These are phyloP conservation scores for Phytophthora crassamura DNA, from an alignment of 352 stramenopile species.

Conservation along the genomic window DNA sequence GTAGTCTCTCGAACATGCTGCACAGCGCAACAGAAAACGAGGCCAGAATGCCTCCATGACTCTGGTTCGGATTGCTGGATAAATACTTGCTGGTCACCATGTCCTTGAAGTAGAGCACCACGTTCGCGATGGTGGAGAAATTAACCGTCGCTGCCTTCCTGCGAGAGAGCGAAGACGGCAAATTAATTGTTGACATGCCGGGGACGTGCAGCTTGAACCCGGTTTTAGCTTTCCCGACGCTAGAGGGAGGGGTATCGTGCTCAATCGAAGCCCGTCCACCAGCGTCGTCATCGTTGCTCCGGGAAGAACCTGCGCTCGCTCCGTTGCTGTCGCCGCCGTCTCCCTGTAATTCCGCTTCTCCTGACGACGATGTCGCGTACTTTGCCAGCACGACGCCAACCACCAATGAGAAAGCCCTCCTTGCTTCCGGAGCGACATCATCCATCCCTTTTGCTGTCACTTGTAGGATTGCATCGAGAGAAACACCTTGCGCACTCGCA, in stretches of 20 bases:
- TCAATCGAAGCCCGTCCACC: constrained; percentile 35
- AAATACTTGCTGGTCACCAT: constrained; percentile 70
- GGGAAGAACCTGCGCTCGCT: constrained; percentile 11
- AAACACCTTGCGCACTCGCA: constrained; percentile 39
- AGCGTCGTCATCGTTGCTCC: constrained; percentile 41
- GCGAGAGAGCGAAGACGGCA: constrained; percentile 54
- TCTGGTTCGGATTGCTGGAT: constrained; percentile 52
- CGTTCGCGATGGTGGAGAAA: constrained; percentile 79
- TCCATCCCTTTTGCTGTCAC: constrained; percentile 83
- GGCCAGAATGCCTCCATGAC: constrained; percentile 71
- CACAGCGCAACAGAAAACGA: constrained; percentile 76
- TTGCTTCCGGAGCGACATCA: constrained; percentile 65
- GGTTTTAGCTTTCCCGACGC: constrained; percentile 57
- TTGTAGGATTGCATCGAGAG: constrained; percentile 75
- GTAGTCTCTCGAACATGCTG: constrained; percentile 82
- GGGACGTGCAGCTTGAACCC: constrained; percentile 81
- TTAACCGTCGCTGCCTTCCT: constrained; percentile 65
- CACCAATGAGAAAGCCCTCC: constrained; percentile 67
- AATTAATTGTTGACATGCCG: constrained; percentile 62
- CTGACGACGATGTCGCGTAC: constrained; percentile 56
- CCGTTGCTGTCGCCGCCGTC: constrained; percentile 25
- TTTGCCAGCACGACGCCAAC: constrained; percentile 84
- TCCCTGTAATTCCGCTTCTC: constrained; percentile 53
- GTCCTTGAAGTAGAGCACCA: constrained; percentile 85
- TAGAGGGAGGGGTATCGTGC: constrained; percentile 28